Conservation (phyloP, 495 filamentous ascomycete species). For the Neurospora sublineolata region DNA sequence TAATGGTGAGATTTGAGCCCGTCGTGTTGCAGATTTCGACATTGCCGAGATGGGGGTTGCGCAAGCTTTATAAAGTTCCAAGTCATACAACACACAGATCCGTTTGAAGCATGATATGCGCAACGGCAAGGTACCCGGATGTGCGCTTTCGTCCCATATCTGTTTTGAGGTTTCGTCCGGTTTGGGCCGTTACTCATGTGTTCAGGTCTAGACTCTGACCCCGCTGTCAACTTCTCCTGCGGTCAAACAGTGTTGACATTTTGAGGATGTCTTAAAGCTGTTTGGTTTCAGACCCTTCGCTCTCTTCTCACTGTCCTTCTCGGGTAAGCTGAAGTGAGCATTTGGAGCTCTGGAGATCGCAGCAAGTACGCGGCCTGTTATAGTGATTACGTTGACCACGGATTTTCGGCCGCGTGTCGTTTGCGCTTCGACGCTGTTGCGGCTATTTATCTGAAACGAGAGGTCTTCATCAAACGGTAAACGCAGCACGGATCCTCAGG, state of each 20-base stretch:
- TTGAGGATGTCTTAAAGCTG: neutral
- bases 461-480: neutral
- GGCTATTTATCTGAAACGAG: neutral
- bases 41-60: neutral
- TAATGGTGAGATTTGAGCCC: neutral
- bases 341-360: neutral
- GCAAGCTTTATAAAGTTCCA: neutral
- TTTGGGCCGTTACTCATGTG: neutral
- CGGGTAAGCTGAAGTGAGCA: neutral
- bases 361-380: neutral
- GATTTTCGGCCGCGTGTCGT: neutral
- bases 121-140: neutral
- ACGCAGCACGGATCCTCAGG: neutral
- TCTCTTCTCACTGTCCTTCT: neutral
- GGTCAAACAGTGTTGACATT: neutral
- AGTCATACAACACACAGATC: neutral
- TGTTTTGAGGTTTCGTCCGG: neutral
- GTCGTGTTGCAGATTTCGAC: neutral
- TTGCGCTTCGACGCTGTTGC: neutral
- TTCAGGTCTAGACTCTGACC: neutral
- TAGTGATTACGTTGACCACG: neutral
- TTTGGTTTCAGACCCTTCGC: neutral
- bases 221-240: neutral
- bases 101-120: neutral
- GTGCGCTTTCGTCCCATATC: neutral